Evolutionary conservation across 2,329 filamentous ascomycete genomes (phyloP), one percentile per base, ranked within the genome.

Genomic region (Aphanocladium album): DNA sequence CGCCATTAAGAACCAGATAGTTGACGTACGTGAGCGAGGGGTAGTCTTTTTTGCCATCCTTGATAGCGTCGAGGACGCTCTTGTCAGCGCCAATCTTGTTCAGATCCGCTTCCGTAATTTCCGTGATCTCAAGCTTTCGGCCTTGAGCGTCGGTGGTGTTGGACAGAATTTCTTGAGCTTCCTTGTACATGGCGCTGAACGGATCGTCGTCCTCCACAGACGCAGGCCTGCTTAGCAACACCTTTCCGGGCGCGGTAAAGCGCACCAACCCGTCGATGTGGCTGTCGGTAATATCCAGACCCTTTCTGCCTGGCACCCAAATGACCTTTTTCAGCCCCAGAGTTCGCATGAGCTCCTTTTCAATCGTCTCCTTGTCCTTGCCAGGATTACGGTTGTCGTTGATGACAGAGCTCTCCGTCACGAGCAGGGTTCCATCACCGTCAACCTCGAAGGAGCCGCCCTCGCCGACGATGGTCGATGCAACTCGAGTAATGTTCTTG

Each of bases 211-310:
- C 57, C 3, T 51, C 43, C 3, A 62, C 39, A 12, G 50, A 23
- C 6, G 62, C 62, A 2, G 67, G 65, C 7, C 63, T 66, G 30
- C 68, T 65, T 0, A 71, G 14, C 0, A 71, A 8, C 3, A 72
- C 59, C 0, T 60, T 60, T 1, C 69, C 69, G 0, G 67, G 66
- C 0, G 63, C 47, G n/a, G 64, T 62, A 41, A 72, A 72, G 0
- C 68, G 66, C 1, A 57, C 69, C 0, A 70, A 56, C 5, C 68
- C 69, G 41, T 72, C 69, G 16, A 72, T 64, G 23, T 72, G 70
- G 41, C 64, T 63, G 43, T 72, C 70, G 0, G 70, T 71, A 1
- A 64, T 55, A 37, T 71, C 69, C 6, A 64, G 46, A 0, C 53
- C 63, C 23, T 60, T 61, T 23, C 65, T 39, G 1, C 69, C 69